Percentiles rank a stretch among this genome's conserved stretches.
Conservation (phyloP, 495 filamentous ascomycete genomes). For the Neurospora sp. region DNA sequence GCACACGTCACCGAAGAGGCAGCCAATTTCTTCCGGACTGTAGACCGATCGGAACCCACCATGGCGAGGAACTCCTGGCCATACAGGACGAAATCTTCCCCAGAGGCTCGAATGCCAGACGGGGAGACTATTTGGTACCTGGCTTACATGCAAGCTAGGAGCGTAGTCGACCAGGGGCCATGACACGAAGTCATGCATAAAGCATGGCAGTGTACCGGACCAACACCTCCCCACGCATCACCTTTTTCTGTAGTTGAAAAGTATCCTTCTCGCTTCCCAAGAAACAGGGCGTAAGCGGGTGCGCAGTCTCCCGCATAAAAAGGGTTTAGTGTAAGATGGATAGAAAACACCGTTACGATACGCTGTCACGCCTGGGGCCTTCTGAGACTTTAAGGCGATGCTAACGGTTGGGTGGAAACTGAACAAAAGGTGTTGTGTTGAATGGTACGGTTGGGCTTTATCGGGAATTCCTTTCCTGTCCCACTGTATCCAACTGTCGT, state of each 20-base stretch:
- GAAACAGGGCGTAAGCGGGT: not conserved
- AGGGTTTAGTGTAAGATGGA: not conserved
- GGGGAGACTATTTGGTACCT: not conserved
- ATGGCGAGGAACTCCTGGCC: not conserved
- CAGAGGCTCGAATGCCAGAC: not conserved
- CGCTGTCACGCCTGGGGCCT: not conserved
- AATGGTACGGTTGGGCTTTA: not conserved
- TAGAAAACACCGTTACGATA: not conserved
- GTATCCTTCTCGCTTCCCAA: not conserved
- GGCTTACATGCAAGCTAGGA: not conserved
- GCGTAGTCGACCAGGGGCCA: slow-evolving; percentile 21
- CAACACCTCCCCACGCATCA: slow-evolving; percentile 3
- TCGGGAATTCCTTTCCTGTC: not conserved
- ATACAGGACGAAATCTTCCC: not conserved
- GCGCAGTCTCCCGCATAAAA: not conserved
- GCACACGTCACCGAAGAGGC: not conserved
- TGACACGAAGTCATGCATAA: slow-evolving; percentile 39
- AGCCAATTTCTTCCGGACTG: not conserved
- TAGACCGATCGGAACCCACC: not conserved
- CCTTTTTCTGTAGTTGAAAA: not conserved
- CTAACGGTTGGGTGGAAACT: not conserved
- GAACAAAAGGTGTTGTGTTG: not conserved
- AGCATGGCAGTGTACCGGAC: slow-evolving; percentile 11
- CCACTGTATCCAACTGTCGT: not conserved
- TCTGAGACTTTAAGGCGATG: not conserved